phyloP scores from a whole-genome alignment of 2,329 filamentous ascomycete genomes.

The Fonsecaea nubica region DNA sequence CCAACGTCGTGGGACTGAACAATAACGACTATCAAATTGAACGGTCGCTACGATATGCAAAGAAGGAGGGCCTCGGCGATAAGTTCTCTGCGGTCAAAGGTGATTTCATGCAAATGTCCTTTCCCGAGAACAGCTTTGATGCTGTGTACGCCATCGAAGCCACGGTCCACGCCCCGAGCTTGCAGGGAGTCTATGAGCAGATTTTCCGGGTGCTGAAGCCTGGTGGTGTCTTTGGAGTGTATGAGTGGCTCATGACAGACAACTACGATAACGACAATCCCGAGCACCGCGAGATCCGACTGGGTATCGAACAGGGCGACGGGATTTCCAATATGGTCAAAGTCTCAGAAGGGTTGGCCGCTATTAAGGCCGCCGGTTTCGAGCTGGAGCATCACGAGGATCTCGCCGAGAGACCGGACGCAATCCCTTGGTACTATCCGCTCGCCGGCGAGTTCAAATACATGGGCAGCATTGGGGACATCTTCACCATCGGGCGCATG shows the following conservation, averaged over 20 bases:
- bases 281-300: conserved; percentile 84
- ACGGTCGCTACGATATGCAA: conserved; percentile 83
- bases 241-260: conserved; percentile 99
- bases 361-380: conserved; percentile 88
- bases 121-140: conserved; percentile 89
- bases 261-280: conserved; percentile 88
- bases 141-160: conserved; percentile 97
- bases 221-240: conserved; percentile 92
- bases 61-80: conserved; percentile 77
- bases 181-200: conserved; percentile 91
- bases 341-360: conserved; percentile 77
- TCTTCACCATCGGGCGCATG: conserved; percentile 81
- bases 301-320: conserved; percentile 93
- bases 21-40: conserved; percentile 99
- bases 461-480: conserved; percentile 76
- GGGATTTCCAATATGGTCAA: conserved; percentile 98
- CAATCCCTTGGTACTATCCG: conserved; percentile 92
- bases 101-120: conserved; percentile 99
- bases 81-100: conserved; percentile 91
- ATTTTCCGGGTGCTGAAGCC: conserved; percentile 96
- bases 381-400: conserved; percentile 84
- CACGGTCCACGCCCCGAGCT: conserved; percentile 88
- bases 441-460: conserved; percentile 84
- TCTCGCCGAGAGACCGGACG: conserved; percentile 75
- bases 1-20: conserved; percentile 89